Conservation (phyloP, 75 land plant species). For the Pinus taeda region DNA sequence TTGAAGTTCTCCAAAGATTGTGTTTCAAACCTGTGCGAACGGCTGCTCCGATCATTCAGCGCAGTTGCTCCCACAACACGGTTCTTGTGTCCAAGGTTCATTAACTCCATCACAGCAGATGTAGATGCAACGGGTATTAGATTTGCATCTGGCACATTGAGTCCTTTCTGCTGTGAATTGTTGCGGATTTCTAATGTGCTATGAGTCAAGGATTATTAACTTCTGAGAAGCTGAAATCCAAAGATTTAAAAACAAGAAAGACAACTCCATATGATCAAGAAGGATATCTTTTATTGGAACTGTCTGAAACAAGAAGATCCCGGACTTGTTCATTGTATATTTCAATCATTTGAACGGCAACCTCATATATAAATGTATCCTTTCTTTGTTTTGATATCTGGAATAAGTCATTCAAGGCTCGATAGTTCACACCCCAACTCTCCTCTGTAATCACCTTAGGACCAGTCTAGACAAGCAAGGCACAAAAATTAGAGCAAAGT, state of each 20-base stretch:
- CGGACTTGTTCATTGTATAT: constrained; percentile 97
- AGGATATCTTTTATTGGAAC: constrained; percentile 90
- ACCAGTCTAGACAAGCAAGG: constrained; percentile 47
- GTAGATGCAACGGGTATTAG: constrained; percentile 59
- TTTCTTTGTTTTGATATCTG: constrained; percentile 65
- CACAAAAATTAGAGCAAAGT: background rate
- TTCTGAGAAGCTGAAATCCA: background rate
- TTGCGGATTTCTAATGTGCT: constrained; percentile 60
- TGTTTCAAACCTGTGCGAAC: constrained; percentile 70
- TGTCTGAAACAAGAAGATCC: constrained; percentile 72
- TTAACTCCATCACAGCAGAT: constrained; percentile 53
- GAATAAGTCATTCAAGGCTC: constrained; percentile 85
- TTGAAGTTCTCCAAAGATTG: background rate
- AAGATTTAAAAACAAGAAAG: background rate
- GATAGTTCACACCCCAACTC: constrained; percentile 84
- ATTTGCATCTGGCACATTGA: constrained; percentile 71
- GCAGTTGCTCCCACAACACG: constrained; percentile 80
- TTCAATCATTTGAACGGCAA: constrained; percentile 90
- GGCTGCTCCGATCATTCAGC: constrained; percentile 83
- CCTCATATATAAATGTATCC: constrained; percentile 68
- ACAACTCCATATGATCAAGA: constrained; percentile 7
- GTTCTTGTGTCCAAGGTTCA: constrained; percentile 70
- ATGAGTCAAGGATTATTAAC: constrained; percentile 37
- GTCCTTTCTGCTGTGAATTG: constrained; percentile 58
- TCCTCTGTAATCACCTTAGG: constrained; percentile 63